phyloP scores from a whole-genome alignment of 2,329 filamentous ascomycete genomes.

The Eurotiales sp. region DNA sequence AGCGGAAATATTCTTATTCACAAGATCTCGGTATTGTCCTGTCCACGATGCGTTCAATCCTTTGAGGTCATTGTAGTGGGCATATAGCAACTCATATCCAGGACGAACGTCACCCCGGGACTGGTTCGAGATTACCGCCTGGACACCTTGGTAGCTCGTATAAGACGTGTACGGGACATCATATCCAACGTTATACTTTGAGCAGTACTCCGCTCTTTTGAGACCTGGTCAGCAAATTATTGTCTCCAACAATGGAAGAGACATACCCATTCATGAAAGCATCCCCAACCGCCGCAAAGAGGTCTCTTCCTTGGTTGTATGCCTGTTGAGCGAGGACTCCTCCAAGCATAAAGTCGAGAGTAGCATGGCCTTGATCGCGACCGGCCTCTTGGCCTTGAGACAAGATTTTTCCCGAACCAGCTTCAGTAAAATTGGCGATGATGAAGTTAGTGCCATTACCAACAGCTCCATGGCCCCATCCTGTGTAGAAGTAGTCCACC shows the following conservation, averaged over 20 bases:
- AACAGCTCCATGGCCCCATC: conserved; percentile 15
- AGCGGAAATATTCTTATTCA: conserved; percentile 24
- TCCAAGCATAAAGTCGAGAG: conserved; percentile 38
- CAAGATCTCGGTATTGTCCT: conserved; percentile 34
- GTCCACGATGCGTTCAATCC: conserved; percentile 37
- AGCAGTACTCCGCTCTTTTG: conserved; percentile 17
- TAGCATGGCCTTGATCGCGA: conserved; percentile 45
- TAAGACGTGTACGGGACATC: conserved; percentile 43
- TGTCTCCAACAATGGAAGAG: not conserved
- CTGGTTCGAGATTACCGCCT: conserved; percentile 30
- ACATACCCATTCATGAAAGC: conserved; percentile 36
- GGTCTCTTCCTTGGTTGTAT: conserved; percentile 42
- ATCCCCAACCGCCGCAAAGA: conserved; percentile 33
- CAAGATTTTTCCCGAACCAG: conserved; percentile 33
- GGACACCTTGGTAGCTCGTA: conserved; percentile 35
- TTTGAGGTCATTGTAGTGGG: conserved; percentile 39
- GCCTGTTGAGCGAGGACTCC: conserved; percentile 42
- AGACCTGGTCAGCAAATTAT: not conserved
- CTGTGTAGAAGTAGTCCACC: conserved; percentile 39
- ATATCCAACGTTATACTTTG: conserved; percentile 43
- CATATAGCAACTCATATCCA: conserved; percentile 38
- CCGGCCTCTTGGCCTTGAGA: conserved; percentile 43
- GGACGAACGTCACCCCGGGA: conserved; percentile 36
- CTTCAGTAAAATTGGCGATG: conserved; percentile 22
- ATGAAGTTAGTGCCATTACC: not conserved